phyloP scores from a whole-genome alignment of 164 flowering plant species.

The Sextonia rubra region DNA sequence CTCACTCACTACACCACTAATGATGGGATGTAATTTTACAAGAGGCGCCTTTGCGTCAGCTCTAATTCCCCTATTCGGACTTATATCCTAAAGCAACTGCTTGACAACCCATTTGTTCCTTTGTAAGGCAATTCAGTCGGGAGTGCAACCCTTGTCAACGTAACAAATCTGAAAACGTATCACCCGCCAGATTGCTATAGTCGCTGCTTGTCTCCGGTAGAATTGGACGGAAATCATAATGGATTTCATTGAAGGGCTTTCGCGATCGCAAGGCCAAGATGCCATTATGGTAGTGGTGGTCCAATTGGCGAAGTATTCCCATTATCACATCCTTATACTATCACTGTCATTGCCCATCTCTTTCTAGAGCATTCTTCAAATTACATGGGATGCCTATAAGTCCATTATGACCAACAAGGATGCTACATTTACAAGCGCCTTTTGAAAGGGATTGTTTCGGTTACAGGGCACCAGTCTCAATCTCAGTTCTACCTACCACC shows the following conservation, averaged over 20 bases:
- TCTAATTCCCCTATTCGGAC: too few species aligned
- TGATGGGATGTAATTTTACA: too few species aligned
- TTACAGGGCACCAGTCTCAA: neutral
- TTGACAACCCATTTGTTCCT: neutral
- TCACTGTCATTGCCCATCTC: neutral
- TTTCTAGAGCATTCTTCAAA: neutral
- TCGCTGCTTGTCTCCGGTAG: neutral
- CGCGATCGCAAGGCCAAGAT: neutral
- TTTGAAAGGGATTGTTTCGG: constrained; percentile 1
- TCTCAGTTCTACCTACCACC: neutral
- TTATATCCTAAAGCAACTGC: too few species aligned
- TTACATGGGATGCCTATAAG: neutral
- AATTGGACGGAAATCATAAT: neutral
- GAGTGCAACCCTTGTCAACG: neutral
- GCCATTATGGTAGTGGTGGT: constrained; percentile 5
- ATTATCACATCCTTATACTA: constrained; percentile 2
- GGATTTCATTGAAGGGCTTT: constrained; percentile 3
- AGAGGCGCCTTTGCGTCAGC: too few species aligned
- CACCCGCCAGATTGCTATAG: neutral
- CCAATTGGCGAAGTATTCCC: neutral
- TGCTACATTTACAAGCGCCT: neutral
- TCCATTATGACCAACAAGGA: neutral
- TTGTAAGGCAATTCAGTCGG: neutral
- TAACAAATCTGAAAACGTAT: neutral
- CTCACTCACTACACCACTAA: too few species aligned